These are phyloP conservation scores for Yamadazyma scolyti DNA, from an alignment of 805 yeast genomes.

Conservation along the genomic window DNA sequence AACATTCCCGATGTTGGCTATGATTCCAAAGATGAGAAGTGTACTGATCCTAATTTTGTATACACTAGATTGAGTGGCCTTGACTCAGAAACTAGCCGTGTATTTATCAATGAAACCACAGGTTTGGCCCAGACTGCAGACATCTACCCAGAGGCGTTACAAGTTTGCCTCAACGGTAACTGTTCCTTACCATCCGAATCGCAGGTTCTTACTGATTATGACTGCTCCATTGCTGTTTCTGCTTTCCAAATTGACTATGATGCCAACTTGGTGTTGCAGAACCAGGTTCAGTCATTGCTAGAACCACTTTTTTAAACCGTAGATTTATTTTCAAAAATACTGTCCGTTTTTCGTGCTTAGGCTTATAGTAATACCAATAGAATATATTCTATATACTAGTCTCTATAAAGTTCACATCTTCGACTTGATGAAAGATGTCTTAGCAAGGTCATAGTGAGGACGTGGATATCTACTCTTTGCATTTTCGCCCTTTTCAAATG, in stretches of 20 bases:
- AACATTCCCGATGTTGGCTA: slow-evolving; percentile 46
- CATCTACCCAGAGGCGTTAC: slow-evolving; percentile 13
- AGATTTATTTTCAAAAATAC: no score
- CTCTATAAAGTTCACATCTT: slow-evolving; percentile 1
- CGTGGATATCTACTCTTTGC: slow-evolving; percentile 11
- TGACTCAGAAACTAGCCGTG: slow-evolving; percentile 24
- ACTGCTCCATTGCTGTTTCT: slow-evolving; percentile 43
- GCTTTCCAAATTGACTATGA: slow-evolving; percentile 48
- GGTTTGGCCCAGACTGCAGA: slow-evolving; percentile 18
- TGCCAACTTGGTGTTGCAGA: slow-evolving; percentile 22
- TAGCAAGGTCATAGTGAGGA: slow-evolving; percentile 9
- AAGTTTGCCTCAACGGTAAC: slow-evolving; percentile 39
- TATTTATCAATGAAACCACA: slow-evolving; percentile 38
- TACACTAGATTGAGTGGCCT: slow-evolving; percentile 46
- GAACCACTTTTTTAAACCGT: slow-evolving; percentile 7
- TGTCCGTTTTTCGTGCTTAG: no score
- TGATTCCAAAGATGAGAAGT: slow-evolving; percentile 29
- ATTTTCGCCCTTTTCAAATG: slow-evolving; percentile 10
- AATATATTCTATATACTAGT: not conserved
- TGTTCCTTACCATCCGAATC: slow-evolving; percentile 43
- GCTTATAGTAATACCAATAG: no score
- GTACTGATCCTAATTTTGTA: slow-evolving; percentile 41
- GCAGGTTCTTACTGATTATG: slow-evolving; percentile 21
- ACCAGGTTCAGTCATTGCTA: slow-evolving; percentile 14
- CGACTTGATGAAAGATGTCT: slow-evolving; percentile 1